A percentile compares a stretch with the other conserved stretches of the same genome.
These are phyloP conservation scores for Medakamo hakoo DNA, from an alignment of 139 green algal species.

Conservation along the genomic window DNA sequence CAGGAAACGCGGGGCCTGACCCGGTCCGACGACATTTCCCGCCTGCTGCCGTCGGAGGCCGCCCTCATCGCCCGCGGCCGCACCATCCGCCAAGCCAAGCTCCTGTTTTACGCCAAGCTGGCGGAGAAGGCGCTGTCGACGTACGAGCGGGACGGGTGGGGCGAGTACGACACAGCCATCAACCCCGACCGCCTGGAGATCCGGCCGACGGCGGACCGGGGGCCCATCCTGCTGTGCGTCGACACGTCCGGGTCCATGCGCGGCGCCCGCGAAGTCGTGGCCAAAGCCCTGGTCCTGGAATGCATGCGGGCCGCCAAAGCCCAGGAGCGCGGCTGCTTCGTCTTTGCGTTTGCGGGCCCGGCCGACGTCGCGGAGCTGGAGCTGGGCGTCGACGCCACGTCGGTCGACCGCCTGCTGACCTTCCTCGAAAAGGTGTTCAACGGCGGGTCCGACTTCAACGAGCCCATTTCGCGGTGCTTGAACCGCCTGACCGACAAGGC, in stretches of 20 bases:
- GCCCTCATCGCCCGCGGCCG: constrained; percentile 49
- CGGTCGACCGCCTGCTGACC: constrained; percentile 58
- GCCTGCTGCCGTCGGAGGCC: constrained; percentile 57
- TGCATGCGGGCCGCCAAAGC: constrained; percentile 48
- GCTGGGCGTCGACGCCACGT: constrained; percentile 49
- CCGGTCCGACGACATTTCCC: constrained; percentile 63
- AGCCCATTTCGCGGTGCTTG: constrained; percentile 56
- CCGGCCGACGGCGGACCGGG: constrained; percentile 51
- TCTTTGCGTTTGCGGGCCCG: constrained; percentile 69
- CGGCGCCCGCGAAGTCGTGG: constrained; percentile 59
- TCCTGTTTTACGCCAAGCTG: constrained; percentile 69
- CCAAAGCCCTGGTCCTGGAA: constrained; percentile 64
- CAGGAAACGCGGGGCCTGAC: constrained; percentile 77
- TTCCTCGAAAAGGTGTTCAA: constrained; percentile 82
- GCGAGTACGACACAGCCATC: constrained; percentile 56
- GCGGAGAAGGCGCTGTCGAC: constrained; percentile 62
- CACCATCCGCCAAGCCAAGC: constrained; percentile 51
- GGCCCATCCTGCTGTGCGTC: constrained; percentile 81
- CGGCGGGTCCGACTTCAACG: constrained; percentile 73
- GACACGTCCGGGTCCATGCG: constrained; percentile 64
- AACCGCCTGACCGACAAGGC: constrained; percentile 49
- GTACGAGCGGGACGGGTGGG: constrained; percentile 78
- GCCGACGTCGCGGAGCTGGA: constrained; percentile 61
- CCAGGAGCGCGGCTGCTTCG: constrained; percentile 63
- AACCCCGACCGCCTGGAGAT: constrained; percentile 55